phyloP scores from a whole-genome alignment of 1,139 yeast genomes.

The Sugiyamaella neomexicana region DNA sequence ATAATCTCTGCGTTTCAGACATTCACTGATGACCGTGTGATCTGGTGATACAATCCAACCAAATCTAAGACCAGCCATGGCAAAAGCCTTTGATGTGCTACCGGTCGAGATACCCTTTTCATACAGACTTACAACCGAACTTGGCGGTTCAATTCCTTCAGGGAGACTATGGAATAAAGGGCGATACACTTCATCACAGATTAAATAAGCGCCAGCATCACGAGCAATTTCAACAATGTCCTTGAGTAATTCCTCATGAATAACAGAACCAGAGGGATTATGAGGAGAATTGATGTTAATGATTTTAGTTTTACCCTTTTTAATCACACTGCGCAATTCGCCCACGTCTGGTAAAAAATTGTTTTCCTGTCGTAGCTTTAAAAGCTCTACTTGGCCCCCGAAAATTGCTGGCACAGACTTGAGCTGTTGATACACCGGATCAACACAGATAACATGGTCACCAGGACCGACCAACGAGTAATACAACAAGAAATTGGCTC shows the following conservation, averaged over 20 bases:
- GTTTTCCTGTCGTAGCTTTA: conserved; percentile 40
- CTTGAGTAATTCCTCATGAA: conserved; percentile 42
- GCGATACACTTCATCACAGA: conserved; percentile 59
- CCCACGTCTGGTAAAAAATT: conserved; percentile 45
- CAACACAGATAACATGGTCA: conserved; percentile 53
- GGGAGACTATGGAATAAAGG: conserved; percentile 51
- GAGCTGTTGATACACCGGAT: conserved; percentile 57
- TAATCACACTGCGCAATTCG: conserved; percentile 37
- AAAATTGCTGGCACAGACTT: conserved; percentile 53
- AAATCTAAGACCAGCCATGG: conserved; percentile 55
- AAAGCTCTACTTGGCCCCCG: conserved; percentile 47
- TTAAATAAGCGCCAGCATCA: conserved; percentile 41
- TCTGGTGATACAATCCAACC: conserved; percentile 55
- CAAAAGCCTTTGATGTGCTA: conserved; percentile 56
- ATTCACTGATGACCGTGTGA: conserved; percentile 38
- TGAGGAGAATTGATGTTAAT: conserved; percentile 56
- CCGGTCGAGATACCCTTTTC: conserved; percentile 51
- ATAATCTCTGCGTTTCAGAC: conserved; percentile 51
- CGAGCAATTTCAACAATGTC: conserved; percentile 47
- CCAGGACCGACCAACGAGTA: conserved; percentile 50
- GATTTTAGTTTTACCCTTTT: conserved; percentile 46
- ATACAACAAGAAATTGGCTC: conserved; percentile 53
- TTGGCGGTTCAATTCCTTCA: conserved; percentile 36
- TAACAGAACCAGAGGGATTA: conserved; percentile 56
- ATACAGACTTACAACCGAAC: conserved; percentile 49